Base-by-base conservation (phyloP, 192 early-diverging fungal genomes). In the Gryganskiella cystojenkinii region DNA sequence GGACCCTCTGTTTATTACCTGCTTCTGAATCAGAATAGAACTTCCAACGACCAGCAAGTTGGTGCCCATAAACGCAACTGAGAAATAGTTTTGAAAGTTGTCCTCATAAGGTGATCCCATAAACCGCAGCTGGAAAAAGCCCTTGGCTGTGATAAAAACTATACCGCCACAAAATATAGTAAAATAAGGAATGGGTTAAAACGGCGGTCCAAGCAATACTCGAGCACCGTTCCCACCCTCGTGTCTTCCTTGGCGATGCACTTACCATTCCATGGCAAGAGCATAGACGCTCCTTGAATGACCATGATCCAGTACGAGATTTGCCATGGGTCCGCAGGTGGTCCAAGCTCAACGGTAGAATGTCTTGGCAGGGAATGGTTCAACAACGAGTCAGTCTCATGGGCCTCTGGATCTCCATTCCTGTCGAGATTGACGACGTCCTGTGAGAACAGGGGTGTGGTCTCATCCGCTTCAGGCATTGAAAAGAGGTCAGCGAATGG, bases 21-120 rank as follows among this genome's bases (percentile, higher is more conserved):
- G 53, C 51, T 75, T 87, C 35, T 89, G 84, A 34, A 74, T 74
- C 76, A 78, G 80, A 25, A 89, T 67, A 27, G 89, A 85, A 46
- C 84, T 79, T 24, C 71, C 63, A 44, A 89, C 85, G 34, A 71
- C 83, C 11, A 84, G 35, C 50, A 94, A 63, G 79, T 89, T 92
- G 52, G 81, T 82, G 22, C 81, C 80, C 81, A 85, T 92, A 67
- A 86, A 92, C 17, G 71, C 81, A 20, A 86, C 82, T 3, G 89
- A 90, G 65, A 95, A 95, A 80, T 89, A 95, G 81, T 90, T 93
- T 61, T 92, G 91, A 78, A 93, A 95, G 25, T 86, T 89, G 43
- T 86, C 61, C 28, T 83, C 83, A 45, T 88, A 89, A 2, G 76
- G 46, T 20, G 90, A 89, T 31, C 87, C 88, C 31, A 70, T 65